Conservation (phyloP, 2,329 filamentous ascomycete genomes). For the Tolypocladium sp. region DNA sequence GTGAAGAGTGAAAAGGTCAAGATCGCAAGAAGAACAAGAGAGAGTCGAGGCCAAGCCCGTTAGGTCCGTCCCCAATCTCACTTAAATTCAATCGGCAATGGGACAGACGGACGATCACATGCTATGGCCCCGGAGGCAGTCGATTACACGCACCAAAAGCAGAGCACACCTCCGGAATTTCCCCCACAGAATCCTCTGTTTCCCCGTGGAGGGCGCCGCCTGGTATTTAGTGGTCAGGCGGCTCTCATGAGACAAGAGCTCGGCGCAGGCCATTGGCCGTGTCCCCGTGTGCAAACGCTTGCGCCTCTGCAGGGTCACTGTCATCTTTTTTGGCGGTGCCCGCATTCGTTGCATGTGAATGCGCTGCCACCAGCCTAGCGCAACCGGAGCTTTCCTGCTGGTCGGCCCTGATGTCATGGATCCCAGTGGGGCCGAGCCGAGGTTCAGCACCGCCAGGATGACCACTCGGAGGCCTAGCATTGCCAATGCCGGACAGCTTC, state of each 20-base stretch:
- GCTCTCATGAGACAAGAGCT: background rate
- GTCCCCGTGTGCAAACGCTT: background rate
- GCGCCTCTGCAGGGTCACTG: background rate
- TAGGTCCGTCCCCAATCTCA: background rate
- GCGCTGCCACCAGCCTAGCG: background rate
- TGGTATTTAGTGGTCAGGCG: background rate
- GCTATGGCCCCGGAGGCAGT: background rate
- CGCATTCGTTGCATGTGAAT: background rate
- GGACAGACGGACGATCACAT: background rate
- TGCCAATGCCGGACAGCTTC: conserved; percentile 1
- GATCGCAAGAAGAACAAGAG: background rate
- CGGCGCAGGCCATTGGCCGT: background rate
- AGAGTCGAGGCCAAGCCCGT: background rate
- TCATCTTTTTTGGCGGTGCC: background rate
- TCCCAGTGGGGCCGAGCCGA: background rate
- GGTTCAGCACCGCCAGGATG: background rate
- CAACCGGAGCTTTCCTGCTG: background rate
- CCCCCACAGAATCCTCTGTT: background rate
- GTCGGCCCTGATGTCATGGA: background rate
- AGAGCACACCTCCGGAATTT: background rate
- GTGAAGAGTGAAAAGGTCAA: background rate
- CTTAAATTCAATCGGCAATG: background rate
- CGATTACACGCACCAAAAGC: background rate
- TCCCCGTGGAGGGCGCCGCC: background rate
- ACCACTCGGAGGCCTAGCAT: conserved; percentile 5